Conservation (phyloP, 495 filamentous ascomycete species). For the Oleoguttula mirabilis region DNA sequence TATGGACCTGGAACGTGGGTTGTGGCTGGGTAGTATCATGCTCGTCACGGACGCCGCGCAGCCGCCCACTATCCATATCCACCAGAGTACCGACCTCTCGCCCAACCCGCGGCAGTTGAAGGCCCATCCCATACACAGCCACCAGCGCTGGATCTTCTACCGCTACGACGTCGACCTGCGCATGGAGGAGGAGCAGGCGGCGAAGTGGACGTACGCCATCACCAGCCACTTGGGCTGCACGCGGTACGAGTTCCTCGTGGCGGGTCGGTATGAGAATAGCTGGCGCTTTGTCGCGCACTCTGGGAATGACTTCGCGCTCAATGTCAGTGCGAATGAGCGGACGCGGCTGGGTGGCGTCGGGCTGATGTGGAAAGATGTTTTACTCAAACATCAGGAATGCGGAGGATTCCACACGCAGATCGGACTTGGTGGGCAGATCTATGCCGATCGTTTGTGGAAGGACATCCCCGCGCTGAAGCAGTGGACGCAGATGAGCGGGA, state of each 20-base stretch:
- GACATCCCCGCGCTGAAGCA: constrained; percentile 86
- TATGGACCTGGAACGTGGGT: constrained; percentile 84
- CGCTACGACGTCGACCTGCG: constrained; percentile 85
- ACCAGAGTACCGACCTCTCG: constrained; percentile 78
- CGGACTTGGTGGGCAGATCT: constrained; percentile 87
- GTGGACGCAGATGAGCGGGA: constrained; percentile 81
- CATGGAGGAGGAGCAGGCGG: constrained; percentile 71
- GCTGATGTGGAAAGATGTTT: constrained; percentile 97
- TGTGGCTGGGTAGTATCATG: constrained; percentile 76
- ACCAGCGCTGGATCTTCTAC: constrained; percentile 91
- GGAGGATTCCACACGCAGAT: constrained; percentile 91
- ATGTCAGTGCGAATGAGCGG: constrained; percentile 73
- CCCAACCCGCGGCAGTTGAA: constrained; percentile 88
- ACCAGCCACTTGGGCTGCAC: constrained; percentile 95
- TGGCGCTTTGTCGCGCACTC: constrained; percentile 97
- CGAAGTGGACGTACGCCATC: constrained; percentile 97
- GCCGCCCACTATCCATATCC: constrained; percentile 91
- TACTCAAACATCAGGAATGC: constrained; percentile 93
- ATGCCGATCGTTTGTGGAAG: constrained; percentile 91
- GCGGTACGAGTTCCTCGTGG: constrained; percentile 94
- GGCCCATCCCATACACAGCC: constrained; percentile 68
- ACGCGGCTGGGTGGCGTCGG: constrained; percentile 73
- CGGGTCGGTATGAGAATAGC: constrained; percentile 73
- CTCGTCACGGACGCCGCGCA: constrained; percentile 80
- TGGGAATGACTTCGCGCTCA: constrained; percentile 86